Evolutionary conservation across 352 stramenopile species (phyloP), one percentile per base, ranked within the genome.

Genomic region (Globisporangium iwayamae): DNA sequence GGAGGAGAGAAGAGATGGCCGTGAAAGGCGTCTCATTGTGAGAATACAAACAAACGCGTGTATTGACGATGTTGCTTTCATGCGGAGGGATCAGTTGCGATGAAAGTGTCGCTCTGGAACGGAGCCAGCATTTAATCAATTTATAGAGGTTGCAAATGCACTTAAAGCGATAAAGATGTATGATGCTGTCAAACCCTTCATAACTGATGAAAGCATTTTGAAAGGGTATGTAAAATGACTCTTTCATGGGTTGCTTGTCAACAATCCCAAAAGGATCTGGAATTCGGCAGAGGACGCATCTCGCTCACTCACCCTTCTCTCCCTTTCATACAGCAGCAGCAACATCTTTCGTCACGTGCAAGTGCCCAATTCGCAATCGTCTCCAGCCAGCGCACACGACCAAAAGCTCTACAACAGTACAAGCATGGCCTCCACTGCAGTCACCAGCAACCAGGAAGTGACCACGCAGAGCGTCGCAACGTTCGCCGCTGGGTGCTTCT

Each of bases 401-500:
- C 25, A 43, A 16, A 8, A 36, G 32, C 4, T 36, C 32, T 5
- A 36, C 55, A 51, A 11, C 38, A 61, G 55, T 22, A 14, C 16
- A 22, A 10, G 5, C 2, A 62, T 52, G 56, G 14, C 56, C 16
- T 39, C 25, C n/a, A 45, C 18, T 8, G 25, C 20, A 9, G 53
- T 1, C 43, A 62, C 18, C 28, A 63, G 14, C 46, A 56, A 57
- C 30, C 45, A 63, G 13, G 58, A 63, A 8, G 60, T 51, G 1
- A 20, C 25, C 6, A 10, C 25, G 4, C 52, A 64, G 46, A 72
- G 66, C 51, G 72, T 96, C 25, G 95, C 95, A 18, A 99, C 96
- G 6, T 98, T 99, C 79, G 97, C 94, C 5, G 92, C 93, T 50
- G 97, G 97, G 30, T 99, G 97, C 75, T 99, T 99, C 78, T 99